phyloP scores from a whole-genome alignment of 306 rosid species.

The Lotus japonicus region DNA sequence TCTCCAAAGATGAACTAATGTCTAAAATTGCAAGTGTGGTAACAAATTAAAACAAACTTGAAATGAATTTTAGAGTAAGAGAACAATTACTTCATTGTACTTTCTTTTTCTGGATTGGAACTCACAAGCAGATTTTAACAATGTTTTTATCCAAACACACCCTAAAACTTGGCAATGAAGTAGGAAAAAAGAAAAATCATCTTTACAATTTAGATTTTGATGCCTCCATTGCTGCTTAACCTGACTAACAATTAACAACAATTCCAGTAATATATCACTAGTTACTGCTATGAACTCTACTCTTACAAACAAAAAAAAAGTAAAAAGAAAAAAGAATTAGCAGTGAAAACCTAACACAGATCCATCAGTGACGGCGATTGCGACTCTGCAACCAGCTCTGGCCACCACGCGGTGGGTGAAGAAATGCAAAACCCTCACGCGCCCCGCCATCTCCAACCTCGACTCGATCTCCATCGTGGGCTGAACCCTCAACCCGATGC shows the following conservation, averaged over 20 bases:
- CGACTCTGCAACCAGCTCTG: slow-evolving; percentile 58
- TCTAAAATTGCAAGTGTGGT: no score
- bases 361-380: slow-evolving; percentile 67
- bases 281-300: slow-evolving; percentile 8
- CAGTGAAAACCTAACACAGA: slow-evolving; percentile 90
- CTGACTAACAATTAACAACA: background rate
- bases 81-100: no score
- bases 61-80: no score
- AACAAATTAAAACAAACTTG: no score
- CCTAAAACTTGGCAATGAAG: background rate
- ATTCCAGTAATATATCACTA: background rate
- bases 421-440: slow-evolving; percentile 73
- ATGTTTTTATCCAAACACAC: no score
- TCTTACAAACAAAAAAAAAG: background rate
- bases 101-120: no score
- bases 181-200: background rate
- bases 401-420: slow-evolving; percentile 71
- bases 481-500: slow-evolving; percentile 37
- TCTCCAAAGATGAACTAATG: no score
- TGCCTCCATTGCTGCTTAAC: background rate
- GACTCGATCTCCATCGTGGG: slow-evolving; percentile 80
- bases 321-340: background rate
- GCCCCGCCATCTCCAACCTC: slow-evolving; percentile 77
- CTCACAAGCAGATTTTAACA: no score
- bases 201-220: slow-evolving; percentile 30